Evolutionary conservation across 257 asterid species (phyloP), one percentile per base, ranked within the genome.

Genomic region (Voacanga thouarsii): DNA sequence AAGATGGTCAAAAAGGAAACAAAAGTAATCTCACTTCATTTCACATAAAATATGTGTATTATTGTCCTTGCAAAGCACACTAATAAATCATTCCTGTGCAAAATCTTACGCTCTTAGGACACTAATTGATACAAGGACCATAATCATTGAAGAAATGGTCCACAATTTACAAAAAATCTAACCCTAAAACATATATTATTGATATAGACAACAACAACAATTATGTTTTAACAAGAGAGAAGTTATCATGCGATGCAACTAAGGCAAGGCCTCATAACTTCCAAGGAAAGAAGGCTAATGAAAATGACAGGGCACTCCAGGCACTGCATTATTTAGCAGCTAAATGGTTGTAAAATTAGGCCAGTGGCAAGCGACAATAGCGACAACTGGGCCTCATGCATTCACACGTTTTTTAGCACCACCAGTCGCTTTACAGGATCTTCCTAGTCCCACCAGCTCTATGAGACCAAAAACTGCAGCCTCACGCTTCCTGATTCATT

Each of bases 361-460:
- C 82, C 85, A 87, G 83, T 88, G 92, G 87, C 85, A 50, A 88
- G 82, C 90, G 87, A 75, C 75, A 82, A 87, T 63, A 79, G 80
- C 71, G 71, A 83, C 76, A 60, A 80, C 74, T 78, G 86, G 87
- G 79, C 80, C 88, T 75, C 50, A 33, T 50, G 21, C 53, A 75
- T 14, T 23, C 23, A 30, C 33, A 67, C 64, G 57, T 74, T 80
- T 4, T 66, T 49, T 45, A 76, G 77, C 77, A 57, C 75, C 28
- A 80, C 23, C 66, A 15, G 56, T 51, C 19, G 9, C 59, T 33
- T 71, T 79, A 16, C 63, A 73, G 47, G 72, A 71, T 72, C 49
- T 39, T 18, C 33, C 49, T 76, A 75, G 86, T 77, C 88, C 84
- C 85, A 73, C 66, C 82, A 72, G 72, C 23, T 41, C 65, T 39